phyloP scores from a whole-genome alignment of 164 flowering plant genomes.

The Protea cynaroides region DNA sequence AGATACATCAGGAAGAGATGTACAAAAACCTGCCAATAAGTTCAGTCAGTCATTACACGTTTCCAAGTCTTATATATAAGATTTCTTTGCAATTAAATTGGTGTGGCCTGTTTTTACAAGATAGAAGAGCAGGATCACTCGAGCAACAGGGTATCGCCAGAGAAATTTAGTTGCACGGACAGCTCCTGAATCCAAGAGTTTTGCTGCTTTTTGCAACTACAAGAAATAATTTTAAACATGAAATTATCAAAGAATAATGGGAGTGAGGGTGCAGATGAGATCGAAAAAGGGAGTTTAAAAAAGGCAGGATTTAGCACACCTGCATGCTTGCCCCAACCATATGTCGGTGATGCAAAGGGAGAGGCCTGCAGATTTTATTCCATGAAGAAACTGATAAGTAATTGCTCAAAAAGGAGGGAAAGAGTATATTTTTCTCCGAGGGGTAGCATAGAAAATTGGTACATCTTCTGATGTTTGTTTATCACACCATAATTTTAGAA shows the following conservation, averaged over 20 bases:
- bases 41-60: neutral
- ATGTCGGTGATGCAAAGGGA: slow-evolving; percentile 93
- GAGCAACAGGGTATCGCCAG: slow-evolving; percentile 94
- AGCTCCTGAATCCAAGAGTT: slow-evolving; percentile 87
- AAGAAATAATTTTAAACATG: slow-evolving; percentile 6
- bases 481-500: too few relatives aligned
- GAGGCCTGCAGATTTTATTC: slow-evolving; percentile 54
- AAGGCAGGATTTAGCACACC: slow-evolving; percentile 32
- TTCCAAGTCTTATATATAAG: slow-evolving; percentile 1
- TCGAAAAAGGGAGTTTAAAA: neutral
- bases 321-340: slow-evolving; percentile 82
- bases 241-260: slow-evolving; percentile 4
- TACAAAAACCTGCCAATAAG: slow-evolving; percentile 76
- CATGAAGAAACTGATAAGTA: neutral
- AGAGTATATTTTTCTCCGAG: neutral
- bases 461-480: too few relatives aligned
- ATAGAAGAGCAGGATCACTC: slow-evolving; percentile 71
- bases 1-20: slow-evolving; percentile 96
- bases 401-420: neutral
- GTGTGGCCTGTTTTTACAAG: slow-evolving; percentile 37
- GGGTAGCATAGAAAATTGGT: too few relatives aligned
- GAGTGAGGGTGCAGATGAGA: neutral
- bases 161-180: slow-evolving; percentile 91
- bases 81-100: neutral
- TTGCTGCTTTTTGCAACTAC: slow-evolving; percentile 94